Base-by-base conservation (phyloP, 441 rosid species). In the Brassica hybrid region DNA sequence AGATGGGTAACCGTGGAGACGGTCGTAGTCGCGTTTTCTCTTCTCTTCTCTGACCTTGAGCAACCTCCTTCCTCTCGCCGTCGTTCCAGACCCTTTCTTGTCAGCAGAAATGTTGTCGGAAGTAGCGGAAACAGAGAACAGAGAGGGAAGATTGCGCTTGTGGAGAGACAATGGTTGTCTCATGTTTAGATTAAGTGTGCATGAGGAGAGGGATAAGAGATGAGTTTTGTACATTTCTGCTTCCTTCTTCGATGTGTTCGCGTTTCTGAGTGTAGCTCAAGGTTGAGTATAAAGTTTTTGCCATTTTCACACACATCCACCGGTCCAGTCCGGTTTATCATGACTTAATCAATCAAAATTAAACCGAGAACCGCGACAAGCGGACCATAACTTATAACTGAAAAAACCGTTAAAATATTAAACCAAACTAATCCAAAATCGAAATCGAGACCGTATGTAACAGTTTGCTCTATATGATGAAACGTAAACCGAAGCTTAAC, bases 41-140 rank as follows among this genome's bases (percentile, higher is more conserved):
- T 91, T 94, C 79, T 91, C 96, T 79, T 94, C 99, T 66, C 97
- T 91, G 72, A 93, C 77, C 75, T 84, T 90, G 61, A 90, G 87
- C 62, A 93, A 75, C 76, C 97, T 85, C 77, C 99, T 85, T 61
- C 96, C 96, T 74, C 99, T 88, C 1, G 99, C 99, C 8, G 86
- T 86, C 27, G 97, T 94, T 12, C 97, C 97, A 0, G 97, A 94
- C 21, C 88, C 86, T 73, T 74, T 79, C 34, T 79, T 88, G 8
- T 36, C 36, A 25, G 38, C 57, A 13, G 61, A 13, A 18, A 59
- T 64, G 61, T 68, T 67, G 78, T 62, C 67, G 32, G 82, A 57
- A 30, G 58, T 74, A 32, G 72, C 64, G 32, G 72, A 48, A 19
- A 70, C 38, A 34, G 76, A 25, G 34, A 69, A 8, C 7, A 79